Evolutionary conservation across 805 yeast genomes (phyloP), one percentile per base, ranked within the genome.

Genomic region (Pachysolen tannophilus): DNA sequence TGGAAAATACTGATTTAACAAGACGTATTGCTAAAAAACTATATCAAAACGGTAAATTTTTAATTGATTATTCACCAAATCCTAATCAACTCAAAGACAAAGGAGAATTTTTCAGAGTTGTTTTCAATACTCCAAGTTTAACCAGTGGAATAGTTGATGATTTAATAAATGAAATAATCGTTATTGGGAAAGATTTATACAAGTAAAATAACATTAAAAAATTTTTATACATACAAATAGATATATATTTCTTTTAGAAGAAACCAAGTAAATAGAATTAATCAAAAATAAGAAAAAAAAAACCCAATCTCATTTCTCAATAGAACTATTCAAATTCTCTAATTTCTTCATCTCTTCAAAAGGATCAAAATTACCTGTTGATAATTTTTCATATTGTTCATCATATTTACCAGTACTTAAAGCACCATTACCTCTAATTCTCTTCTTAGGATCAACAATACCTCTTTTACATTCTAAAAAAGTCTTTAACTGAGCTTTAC

Each of bases 401-500:
- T 88, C 96, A 57, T 82, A 90, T 52, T 81, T 82, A 0, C 98
- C 98, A 6, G 94, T 84, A 9, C 95, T 85, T 28, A 84, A 61
- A 0, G 97, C 87, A 1, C 94, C 98, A 52, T 90, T 90, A 4
- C 97, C 97, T 51, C 86, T 69, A 61, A 90, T 83, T 45, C 98
- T 71, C 55, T 86, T 88, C 3, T 88, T 60, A 86, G 87, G 83
- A 49, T 88, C 97, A 35, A 88, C 83, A 50, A 81, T 79, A 9
- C 97, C 97, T 49, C 81, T 74, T 45, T 82, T 83, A 62, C 98
- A 90, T 40, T 88, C 95, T 65, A 88, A 65, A 52, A 84, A 90
- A 5, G 94, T 82, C 43, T 77, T 69, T 65, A 88, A 74, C 48
- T 85, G 85, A 10, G 92, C 87, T 34, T 76, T 69, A 50, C 98